Conservation (phyloP, 2,329 filamentous ascomycete genomes). For the Simplicillium sp. region DNA sequence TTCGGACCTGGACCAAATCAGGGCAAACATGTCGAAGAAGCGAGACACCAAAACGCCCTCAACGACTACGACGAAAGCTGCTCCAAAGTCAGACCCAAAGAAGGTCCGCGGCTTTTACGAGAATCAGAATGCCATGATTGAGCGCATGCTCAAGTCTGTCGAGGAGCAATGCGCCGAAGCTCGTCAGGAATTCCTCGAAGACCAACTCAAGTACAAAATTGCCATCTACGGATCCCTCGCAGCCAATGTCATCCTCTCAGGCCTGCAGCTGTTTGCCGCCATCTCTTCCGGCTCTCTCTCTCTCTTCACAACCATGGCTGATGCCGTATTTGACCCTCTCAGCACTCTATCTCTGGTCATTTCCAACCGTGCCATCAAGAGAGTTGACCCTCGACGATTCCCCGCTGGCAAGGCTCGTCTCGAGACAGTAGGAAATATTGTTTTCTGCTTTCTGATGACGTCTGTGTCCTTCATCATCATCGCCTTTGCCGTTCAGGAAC, state of each 20-base stretch:
- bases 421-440: conserved; percentile 91
- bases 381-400: conserved; percentile 77
- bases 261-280: conserved; percentile 82
- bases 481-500: conserved; percentile 69
- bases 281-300: conserved; percentile 82
- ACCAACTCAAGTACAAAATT: conserved; percentile 67
- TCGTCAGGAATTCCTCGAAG: conserved; percentile 68
- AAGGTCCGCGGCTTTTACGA: conserved; percentile 78
- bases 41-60: conserved; percentile 36
- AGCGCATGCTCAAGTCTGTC: conserved; percentile 83
- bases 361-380: conserved; percentile 77
- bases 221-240: conserved; percentile 59
- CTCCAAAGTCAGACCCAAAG: conserved; percentile 27
- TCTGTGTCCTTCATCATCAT: conserved; percentile 87
- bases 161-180: conserved; percentile 82
- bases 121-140: conserved; percentile 85
- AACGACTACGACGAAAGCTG: conserved; percentile 11
- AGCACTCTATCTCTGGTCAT: conserved; percentile 83
- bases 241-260: conserved; percentile 72
- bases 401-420: conserved; percentile 89
- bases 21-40: conserved; percentile 72
- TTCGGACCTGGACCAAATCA: conserved; percentile 66
- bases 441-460: conserved; percentile 94
- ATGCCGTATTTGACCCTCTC: conserved; percentile 86
- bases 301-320: conserved; percentile 95